Evolutionary conservation across 169 alveolate genomes (phyloP).

Genomic region (Amoebophrya sp.): DNA sequence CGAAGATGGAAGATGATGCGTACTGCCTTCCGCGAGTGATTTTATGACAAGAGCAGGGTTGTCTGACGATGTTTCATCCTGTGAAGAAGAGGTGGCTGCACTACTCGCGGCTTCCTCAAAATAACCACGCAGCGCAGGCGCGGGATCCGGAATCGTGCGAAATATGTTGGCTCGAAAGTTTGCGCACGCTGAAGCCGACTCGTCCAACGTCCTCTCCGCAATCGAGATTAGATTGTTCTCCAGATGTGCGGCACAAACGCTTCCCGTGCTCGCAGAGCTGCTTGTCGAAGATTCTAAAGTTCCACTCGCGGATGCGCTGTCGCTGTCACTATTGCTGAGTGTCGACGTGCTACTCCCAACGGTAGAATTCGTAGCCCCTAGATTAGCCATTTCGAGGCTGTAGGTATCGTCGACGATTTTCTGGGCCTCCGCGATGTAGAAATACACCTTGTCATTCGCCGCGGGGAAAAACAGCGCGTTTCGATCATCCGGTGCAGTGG

Average conservation of each 20-base stretch:
- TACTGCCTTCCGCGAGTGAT: background rate
- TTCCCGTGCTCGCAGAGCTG: no score
- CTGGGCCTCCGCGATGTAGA: background rate
- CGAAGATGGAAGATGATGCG: background rate
- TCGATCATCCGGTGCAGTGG: background rate
- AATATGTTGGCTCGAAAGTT: background rate
- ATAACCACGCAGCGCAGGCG: background rate
- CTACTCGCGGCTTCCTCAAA: background rate
- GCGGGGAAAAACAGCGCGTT: background rate
- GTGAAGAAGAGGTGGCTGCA: no score
- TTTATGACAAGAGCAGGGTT: no score
- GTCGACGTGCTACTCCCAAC: background rate
- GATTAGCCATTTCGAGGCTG: background rate
- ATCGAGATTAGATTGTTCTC: background rate
- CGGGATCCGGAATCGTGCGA: background rate
- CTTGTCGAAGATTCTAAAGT: no score
- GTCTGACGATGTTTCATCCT: no score
- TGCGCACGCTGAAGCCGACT: background rate
- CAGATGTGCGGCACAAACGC: background rate
- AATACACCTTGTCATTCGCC: background rate
- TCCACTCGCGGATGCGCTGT: no score
- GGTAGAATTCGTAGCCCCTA: background rate
- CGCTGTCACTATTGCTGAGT: background rate
- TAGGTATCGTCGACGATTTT: background rate
- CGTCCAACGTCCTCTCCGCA: background rate